These are phyloP conservation scores for Lagenaria siceraria DNA, from an alignment of 306 rosid species.

Conservation along the genomic window DNA sequence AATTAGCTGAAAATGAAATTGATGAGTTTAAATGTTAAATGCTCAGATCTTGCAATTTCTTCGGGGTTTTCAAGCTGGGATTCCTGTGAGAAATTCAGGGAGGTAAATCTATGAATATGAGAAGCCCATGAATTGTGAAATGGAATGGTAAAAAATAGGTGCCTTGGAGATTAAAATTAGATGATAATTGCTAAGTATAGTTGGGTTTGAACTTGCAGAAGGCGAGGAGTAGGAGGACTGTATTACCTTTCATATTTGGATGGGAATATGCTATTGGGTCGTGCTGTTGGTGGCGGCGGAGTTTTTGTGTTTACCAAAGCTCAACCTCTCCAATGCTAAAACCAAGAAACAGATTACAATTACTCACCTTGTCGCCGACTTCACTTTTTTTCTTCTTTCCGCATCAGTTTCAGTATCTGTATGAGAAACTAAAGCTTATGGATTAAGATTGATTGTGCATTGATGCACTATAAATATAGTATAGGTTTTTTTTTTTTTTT, in stretches of 20 bases:
- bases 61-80: slow-evolving; percentile 50
- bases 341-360: not conserved
- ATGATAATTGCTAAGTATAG: not conserved
- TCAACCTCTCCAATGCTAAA: slow-evolving; percentile 42
- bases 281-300: slow-evolving; percentile 92
- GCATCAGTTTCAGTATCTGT: too few species aligned
- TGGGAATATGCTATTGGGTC: slow-evolving; percentile 81
- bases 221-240: slow-evolving; percentile 60
- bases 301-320: slow-evolving; percentile 76
- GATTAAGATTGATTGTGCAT: not conserved
- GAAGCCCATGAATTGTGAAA: too few species aligned
- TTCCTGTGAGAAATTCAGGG: slow-evolving; percentile 68
- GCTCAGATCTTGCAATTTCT: slow-evolving; percentile 75
- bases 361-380: too few species aligned
- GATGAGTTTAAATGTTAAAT: not conserved
- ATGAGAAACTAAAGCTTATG: not conserved
- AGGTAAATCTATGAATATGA: slow-evolving; percentile 23
- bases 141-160: too few species aligned
- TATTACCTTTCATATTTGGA: slow-evolving; percentile 85
- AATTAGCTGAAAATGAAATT: not conserved
- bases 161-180: not conserved
- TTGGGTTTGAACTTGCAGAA: slow-evolving; percentile 15
- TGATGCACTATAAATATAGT: not conserved
- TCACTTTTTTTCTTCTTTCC: too few species aligned
- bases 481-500: not conserved